Evolutionary conservation across 1,284 basidiomycete species (phyloP), one percentile per base, ranked within the genome.

Genomic region (Sporisorium iseilematis-ciliati): DNA sequence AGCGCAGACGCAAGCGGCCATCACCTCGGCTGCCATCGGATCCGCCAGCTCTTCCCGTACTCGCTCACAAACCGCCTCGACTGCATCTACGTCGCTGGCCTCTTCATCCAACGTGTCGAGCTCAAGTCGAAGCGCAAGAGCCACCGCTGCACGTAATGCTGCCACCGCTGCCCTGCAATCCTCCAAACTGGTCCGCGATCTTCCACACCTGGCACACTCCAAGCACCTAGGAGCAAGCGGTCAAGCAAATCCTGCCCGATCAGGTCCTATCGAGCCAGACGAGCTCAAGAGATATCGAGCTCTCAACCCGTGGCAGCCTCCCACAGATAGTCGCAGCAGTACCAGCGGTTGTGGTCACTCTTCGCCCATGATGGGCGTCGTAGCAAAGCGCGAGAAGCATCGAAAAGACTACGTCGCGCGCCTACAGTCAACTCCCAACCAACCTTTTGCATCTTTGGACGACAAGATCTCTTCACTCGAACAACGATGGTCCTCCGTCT

Each of bases 401-500:
- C 91, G 93, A 81, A 89, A 91, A 3, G 91, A 92, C 57, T 89
- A 69, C 38, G 11, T 77, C 3, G 53, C 64, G 7, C 58, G 53
- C 38, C 12, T 66, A 14, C 57, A 65, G 20, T 38, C 35, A 2
- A 29, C 38, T 54, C 43, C 54, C 14, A 57, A 53, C 18, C 62
- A 65, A 26, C 72, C 72, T 25, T 61, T 49, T 52, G 51, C 56
- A 18, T 63, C 72, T 6, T 46, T 66, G 6, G 75, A 77, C 33
- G 57, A 56, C 49, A 71, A 91, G 65, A 89, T 94, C 7, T 90
- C 92, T 7, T 88, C 87, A 43, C 82, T 96, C 45, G 91, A 93
- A 70, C 92, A 92, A 84, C 87, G 93, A 55, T 95, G 93, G 93
- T 88, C 88, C 29, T 90, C 88, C 57, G 92, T 54, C 18, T 59